phyloP scores from a whole-genome alignment of 2,329 filamentous ascomycete genomes.

The Penicillium oxalicum region DNA sequence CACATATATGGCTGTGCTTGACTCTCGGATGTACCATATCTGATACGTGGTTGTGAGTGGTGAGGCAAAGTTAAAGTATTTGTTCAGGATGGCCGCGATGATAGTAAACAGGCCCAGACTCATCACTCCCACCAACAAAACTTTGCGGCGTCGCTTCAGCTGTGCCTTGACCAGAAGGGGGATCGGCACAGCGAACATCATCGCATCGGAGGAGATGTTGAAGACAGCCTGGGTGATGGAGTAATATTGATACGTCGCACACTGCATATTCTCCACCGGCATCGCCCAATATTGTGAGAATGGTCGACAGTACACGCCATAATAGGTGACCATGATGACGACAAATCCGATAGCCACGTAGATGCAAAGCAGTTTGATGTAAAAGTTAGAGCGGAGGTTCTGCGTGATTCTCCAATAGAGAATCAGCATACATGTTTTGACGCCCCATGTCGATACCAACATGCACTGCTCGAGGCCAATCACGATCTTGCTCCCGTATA shows the following conservation, averaged over 20 bases:
- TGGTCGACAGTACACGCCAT: constrained; percentile 46
- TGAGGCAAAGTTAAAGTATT: constrained; percentile 39
- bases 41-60: constrained; percentile 36
- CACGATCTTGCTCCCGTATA: constrained; percentile 46
- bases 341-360: constrained; percentile 43
- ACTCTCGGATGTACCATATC: constrained; percentile 41
- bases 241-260: constrained; percentile 38
- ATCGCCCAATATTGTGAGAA: constrained; percentile 48
- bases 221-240: constrained; percentile 42
- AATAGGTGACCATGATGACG: constrained; percentile 46
- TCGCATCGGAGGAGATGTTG: constrained; percentile 39
- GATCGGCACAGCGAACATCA: constrained; percentile 37
- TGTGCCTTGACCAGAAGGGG: constrained; percentile 33
- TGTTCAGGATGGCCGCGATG: constrained; percentile 45
- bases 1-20: constrained; percentile 39
- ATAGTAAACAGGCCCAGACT: constrained; percentile 38
- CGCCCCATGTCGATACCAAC: constrained; percentile 45
- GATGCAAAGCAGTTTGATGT: constrained; percentile 36
- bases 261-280: constrained; percentile 36
- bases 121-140: constrained; percentile 32
- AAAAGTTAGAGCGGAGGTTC: constrained; percentile 30
- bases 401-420: constrained; percentile 46
- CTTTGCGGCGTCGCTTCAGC: constrained; percentile 30
- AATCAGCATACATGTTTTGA: constrained; percentile 48
- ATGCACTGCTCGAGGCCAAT: constrained; percentile 47